Evolutionary conservation across 345 rosid species (phyloP).

Genomic region (Aquilaria sinensis): DNA sequence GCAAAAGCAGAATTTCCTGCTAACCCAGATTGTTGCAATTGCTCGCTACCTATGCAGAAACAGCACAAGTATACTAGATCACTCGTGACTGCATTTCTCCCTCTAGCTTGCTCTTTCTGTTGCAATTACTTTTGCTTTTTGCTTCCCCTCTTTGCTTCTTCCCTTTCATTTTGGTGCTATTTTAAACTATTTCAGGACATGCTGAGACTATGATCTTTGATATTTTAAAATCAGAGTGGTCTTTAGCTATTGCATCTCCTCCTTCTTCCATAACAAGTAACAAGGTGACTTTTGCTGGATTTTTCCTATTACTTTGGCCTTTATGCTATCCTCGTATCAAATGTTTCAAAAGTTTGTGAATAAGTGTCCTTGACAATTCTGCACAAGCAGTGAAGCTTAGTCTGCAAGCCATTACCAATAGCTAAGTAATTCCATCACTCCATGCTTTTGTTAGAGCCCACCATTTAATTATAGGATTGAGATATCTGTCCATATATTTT

Average conservation of each 20-base stretch:
- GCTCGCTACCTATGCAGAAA: no score
- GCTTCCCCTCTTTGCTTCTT: not conserved
- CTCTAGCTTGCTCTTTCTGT: not conserved
- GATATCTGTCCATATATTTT: no score
- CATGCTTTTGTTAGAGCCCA: no score
- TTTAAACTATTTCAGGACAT: constrained; percentile 49
- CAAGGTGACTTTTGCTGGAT: constrained; percentile 40
- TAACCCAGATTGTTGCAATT: no score
- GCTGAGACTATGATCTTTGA: constrained; percentile 82
- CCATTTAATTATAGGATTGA: no score
- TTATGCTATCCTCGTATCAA: not conserved
- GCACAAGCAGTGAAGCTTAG: no score
- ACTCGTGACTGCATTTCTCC: not conserved
- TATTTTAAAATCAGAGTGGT: constrained; percentile 75
- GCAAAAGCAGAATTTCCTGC: no score
- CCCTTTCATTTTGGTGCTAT: not conserved
- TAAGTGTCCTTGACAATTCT: not conserved
- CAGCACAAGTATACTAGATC: no score
- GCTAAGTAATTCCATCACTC: no score
- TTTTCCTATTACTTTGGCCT: not conserved
- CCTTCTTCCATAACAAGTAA: constrained; percentile 67
- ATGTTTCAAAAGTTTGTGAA: not conserved
- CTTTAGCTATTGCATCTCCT: constrained; percentile 60
- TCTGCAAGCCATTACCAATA: no score
- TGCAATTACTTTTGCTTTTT: not conserved